These are phyloP conservation scores for Psilocybe sp. DNA, from an alignment of 768 basidiomycete species.

Conservation along the genomic window DNA sequence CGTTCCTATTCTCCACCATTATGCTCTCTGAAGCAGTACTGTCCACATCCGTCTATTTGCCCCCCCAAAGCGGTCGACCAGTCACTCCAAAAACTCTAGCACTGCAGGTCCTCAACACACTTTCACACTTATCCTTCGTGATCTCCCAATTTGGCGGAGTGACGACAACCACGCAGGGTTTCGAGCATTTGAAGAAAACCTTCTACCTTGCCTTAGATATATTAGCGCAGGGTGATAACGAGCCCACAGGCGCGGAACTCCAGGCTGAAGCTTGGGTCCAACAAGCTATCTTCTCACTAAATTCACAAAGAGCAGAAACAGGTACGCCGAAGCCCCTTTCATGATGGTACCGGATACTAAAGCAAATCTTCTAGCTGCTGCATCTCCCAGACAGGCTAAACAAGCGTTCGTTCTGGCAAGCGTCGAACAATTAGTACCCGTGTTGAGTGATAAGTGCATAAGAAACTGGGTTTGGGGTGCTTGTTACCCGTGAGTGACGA, in stretches of 20 bases:
- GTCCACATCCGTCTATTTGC: slow-evolving; percentile 49
- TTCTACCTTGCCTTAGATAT: slow-evolving; percentile 81
- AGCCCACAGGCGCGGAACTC: slow-evolving; percentile 11
- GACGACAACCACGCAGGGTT: slow-evolving; percentile 52
- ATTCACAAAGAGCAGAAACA: slow-evolving; percentile 21
- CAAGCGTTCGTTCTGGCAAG: slow-evolving; percentile 68
- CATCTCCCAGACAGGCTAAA: slow-evolving; percentile 33
- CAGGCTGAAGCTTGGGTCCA: slow-evolving; percentile 27
- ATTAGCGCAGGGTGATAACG: slow-evolving; percentile 39
- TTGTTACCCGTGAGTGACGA: slow-evolving; percentile 47
- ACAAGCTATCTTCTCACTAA: slow-evolving; percentile 22
- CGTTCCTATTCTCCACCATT: slow-evolving; percentile 67
- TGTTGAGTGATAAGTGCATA: slow-evolving; percentile 51
- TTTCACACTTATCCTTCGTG: slow-evolving; percentile 72
- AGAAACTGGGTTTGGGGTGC: slow-evolving; percentile 55
- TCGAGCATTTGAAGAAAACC: slow-evolving; percentile 68
- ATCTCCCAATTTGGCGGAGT: slow-evolving; percentile 80
- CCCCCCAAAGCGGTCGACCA: slow-evolving; percentile 30
- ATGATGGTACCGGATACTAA: neutral
- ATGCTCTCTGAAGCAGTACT: slow-evolving; percentile 68
- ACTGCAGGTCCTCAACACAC: slow-evolving; percentile 47
- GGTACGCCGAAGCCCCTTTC: slow-evolving; percentile 15
- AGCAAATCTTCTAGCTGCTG: slow-evolving; percentile 16
- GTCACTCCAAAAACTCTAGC: slow-evolving; percentile 48
- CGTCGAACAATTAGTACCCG: slow-evolving; percentile 75